A percentile compares a stretch with the other conserved stretches of the same genome.
Evolutionary conservation across 345 rosid genomes (phyloP).

Genomic region (Syzygium grande): DNA sequence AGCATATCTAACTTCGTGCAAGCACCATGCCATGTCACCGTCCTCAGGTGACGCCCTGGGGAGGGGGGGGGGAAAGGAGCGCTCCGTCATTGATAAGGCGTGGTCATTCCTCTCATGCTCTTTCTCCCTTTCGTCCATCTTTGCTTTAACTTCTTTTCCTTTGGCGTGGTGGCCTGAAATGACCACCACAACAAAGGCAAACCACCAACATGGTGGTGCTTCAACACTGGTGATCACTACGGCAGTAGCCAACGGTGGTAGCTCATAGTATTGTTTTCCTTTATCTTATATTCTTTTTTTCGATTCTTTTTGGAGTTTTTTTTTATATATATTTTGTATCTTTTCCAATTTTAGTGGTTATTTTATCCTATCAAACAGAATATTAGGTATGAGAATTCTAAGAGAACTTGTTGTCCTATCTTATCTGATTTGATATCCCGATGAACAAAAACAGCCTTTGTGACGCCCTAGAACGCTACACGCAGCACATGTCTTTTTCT

Average conservation of each 20-base stretch:
- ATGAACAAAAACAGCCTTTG: not conserved
- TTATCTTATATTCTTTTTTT: not conserved
- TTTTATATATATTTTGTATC: not conserved
- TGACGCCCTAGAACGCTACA: no score
- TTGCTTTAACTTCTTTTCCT: no score
- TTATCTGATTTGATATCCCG: not conserved
- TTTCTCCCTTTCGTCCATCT: not conserved
- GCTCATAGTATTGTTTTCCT: not conserved
- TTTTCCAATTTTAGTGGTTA: not conserved
- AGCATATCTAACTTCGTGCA: not conserved
- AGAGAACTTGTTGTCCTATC: not conserved
- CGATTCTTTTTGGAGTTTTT: not conserved
- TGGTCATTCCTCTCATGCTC: not conserved
- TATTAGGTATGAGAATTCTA: not conserved
- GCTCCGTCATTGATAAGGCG: not conserved
- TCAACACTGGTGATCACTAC: not conserved
- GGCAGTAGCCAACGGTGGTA: not conserved
- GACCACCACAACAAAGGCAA: not conserved
- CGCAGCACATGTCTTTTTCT: no score
- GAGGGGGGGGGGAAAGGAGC: not conserved
- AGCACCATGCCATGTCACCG: not conserved
- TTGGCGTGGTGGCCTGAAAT: not conserved
- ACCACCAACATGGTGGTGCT: not conserved
- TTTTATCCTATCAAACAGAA: not conserved
- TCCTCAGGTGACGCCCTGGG: not conserved